Base-by-base conservation (phyloP, 345 rosid species). In the Lepidium didymum region DNA sequence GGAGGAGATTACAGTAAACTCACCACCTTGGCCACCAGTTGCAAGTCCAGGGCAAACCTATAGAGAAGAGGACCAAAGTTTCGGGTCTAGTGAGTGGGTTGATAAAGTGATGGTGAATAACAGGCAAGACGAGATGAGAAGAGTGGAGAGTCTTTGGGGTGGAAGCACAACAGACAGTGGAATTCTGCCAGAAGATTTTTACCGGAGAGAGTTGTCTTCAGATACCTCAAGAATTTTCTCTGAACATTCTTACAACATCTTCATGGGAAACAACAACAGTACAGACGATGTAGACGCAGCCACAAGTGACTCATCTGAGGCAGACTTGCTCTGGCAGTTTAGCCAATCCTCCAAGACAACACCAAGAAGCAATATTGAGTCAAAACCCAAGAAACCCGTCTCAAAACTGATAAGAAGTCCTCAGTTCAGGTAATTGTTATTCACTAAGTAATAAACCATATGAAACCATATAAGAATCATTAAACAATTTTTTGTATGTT, bases 31-130 rank as follows among this genome's bases (percentile, higher is more conserved):
- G 96, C 97, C 96, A 36, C 97, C 99, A 3, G 85, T 80, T 54
- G 75, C 79, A 60, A 89, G 85, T 75, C 88, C 89, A 34, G 79
- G 73, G 77, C 86, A 81, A 78, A 83, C 73, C 15, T 78, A 77
- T 11, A 66, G 82, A 57, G 96, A 91, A 10, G 97, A 90, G 6
- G 99, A 88, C 37, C 85, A 62, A 74, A 91, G 85, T 70, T 66
- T 68, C 10, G 80, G 90, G 40, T 77, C 87, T 0, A 88, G 91
- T 19, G 95, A 88, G 31, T 94, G 99, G 99, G 91, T 88, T 29
- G 99, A 94, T 49, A 94, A 94, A 72, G 99, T 91, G 21, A 91
- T 94, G 97, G 99, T 94, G 58, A 93, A 93, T 77, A 88, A 84
- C 81, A 90, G 82, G 72, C 94, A 87, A 70, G 97, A 90, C 34